Base-by-base conservation (phyloP, 1,284 basidiomycete genomes). In the Trichosporon asahii region DNA sequence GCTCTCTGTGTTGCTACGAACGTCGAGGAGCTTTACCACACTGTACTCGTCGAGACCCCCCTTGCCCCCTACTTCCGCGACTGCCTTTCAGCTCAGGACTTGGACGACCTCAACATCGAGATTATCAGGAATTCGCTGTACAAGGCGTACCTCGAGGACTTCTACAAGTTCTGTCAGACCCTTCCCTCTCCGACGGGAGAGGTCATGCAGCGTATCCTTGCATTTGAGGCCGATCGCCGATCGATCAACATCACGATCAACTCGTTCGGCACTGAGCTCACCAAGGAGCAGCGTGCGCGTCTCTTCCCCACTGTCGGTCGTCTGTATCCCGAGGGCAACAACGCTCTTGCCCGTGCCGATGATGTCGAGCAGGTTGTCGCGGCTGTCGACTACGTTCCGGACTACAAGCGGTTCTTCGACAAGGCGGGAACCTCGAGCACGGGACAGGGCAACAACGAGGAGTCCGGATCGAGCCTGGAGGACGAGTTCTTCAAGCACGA, bases 51-150 rank as follows among this genome's bases (percentile, higher is more conserved):
- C 35, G 97, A 99, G 85, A 99, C 97, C 1, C 96, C 97, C 0
- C 86, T 99, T 29, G 95, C 97, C 0, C 93, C 95, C 3, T 99
- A 99, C 86, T 99, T 99, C 88, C 90, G 93, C 44, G 91, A 95
- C 77, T 98, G 95, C 83, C 88, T 99, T 61, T 92, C 94, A 27
- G 96, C 96, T 8, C 89, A 93, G 37, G 97, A 99, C 82, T 89
- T 99, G 49, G 97, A 99, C 82, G 97, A 99, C 83, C 90, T 99
- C 74, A 98, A 99, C 86, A 99, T 99, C 78, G 97, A 99, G 86
- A 98, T 99, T 84, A 96, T 99, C 84, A 93, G 97, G 64, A 99
- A 99, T 85, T 95, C 96, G n/a, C 91, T 99, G 63, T 99, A 99
- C 89, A 98, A 98, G 84, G 92, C 95, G 15, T 99, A 99, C 85